Percentiles rank a stretch among this genome's conserved stretches.
phyloP scores from a whole-genome alignment of 2,329 filamentous ascomycete species.

The Calcarisporium arbuscula region DNA sequence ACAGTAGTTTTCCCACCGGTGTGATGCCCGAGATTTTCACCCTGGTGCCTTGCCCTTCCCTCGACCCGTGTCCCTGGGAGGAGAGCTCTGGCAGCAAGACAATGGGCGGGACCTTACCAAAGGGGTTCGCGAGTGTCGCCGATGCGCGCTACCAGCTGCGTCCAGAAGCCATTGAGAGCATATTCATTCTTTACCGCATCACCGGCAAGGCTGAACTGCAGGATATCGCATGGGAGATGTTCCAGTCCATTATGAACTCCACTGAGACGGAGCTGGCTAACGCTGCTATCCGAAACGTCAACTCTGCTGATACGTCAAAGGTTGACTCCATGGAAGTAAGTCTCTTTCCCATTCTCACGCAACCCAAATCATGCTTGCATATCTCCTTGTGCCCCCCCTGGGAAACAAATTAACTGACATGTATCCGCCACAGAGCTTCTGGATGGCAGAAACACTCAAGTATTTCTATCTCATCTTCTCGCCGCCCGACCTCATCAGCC shows the following conservation, averaged over 20 bases:
- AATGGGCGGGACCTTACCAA: conserved; percentile 24
- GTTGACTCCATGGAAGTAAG: conserved; percentile 56
- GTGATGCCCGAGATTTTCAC: conserved; percentile 53
- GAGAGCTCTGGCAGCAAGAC: conserved; percentile 19
- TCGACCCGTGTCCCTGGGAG: conserved; percentile 25
- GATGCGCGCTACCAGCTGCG: conserved; percentile 45
- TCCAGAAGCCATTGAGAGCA: conserved; percentile 69
- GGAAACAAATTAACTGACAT: too few species aligned
- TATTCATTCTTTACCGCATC: conserved; percentile 68
- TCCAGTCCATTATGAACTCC: conserved; percentile 35
- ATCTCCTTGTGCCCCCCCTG: too few species aligned
- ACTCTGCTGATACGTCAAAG: conserved; percentile 24
- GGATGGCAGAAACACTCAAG: conserved; percentile 67
- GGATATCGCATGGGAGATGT: conserved; percentile 49
- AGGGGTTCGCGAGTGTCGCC: conserved; percentile 56
- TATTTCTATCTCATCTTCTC: conserved; percentile 70
- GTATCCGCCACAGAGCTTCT: conserved; percentile 71
- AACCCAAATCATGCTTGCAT: too few species aligned
- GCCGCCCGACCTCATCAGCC: conserved; percentile 53
- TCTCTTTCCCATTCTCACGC: too few species aligned
- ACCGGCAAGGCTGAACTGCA: conserved; percentile 41
- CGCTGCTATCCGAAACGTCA: conserved; percentile 41
- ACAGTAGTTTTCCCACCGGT: conserved; percentile 45
- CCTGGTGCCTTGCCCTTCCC: conserved; percentile 37
- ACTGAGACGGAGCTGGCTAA: conserved; percentile 43